Evolutionary conservation across 164 flowering plant species (phyloP).

Genomic region (Magnolia kwangsiensis): DNA sequence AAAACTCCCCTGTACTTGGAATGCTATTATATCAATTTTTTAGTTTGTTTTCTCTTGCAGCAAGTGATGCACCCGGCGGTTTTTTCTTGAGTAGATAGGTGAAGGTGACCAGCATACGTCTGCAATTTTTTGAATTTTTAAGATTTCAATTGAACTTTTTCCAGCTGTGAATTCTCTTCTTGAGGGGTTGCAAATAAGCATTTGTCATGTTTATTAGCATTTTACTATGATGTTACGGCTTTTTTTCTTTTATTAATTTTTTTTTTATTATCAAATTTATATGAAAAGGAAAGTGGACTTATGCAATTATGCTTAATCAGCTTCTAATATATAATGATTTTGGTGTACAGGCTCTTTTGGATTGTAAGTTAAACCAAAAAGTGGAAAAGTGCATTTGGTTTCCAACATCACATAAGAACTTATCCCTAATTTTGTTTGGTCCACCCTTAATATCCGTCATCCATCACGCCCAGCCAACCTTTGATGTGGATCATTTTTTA

Average conservation of each 20-base stretch:
- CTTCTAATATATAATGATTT: not conserved
- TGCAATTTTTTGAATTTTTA: slow-evolving; percentile 10
- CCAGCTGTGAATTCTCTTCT: not conserved
- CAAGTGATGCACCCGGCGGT: not conserved
- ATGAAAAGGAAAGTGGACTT: not conserved
- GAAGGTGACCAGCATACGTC: not conserved
- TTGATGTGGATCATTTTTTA: too few relatives aligned
- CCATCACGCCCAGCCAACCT: too few relatives aligned
- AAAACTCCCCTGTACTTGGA: not conserved
- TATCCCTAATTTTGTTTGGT: too few relatives aligned
- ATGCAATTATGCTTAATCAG: not conserved
- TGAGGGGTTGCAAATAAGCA: not conserved
- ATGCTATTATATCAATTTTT: not conserved
- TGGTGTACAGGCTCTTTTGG: not conserved
- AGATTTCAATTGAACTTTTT: not conserved
- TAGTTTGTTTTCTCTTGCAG: slow-evolving; percentile 1
- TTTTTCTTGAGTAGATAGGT: not conserved
- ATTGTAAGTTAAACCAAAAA: too few relatives aligned
- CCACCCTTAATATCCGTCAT: too few relatives aligned
- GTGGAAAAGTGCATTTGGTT: too few relatives aligned
- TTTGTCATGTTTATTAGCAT: not conserved
- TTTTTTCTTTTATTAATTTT: not conserved
- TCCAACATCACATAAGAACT: too few relatives aligned
- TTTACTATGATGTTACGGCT: not conserved
- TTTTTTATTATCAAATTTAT: not conserved